A percentile compares a stretch with the other conserved stretches of the same genome.
These are phyloP conservation scores for Carallia brachiata DNA, from an alignment of 345 rosid species.

Conservation along the genomic window DNA sequence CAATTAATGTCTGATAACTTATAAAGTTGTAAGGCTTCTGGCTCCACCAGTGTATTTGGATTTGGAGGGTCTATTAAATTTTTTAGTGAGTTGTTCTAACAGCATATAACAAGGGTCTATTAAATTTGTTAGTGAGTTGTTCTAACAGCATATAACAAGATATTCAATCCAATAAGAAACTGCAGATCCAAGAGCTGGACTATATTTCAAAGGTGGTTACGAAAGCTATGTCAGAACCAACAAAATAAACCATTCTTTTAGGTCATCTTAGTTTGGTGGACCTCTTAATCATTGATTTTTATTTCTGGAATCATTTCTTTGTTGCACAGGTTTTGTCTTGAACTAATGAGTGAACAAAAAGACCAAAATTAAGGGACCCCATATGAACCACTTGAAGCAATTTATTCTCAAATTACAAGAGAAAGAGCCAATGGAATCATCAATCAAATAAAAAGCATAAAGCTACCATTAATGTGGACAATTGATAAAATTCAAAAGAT, in stretches of 20 bases:
- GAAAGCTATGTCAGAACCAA: slow-evolving; percentile 7
- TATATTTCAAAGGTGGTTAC: background rate
- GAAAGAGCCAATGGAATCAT: slow-evolving; percentile 7
- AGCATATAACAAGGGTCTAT: too few relatives aligned
- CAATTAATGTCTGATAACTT: too few relatives aligned
- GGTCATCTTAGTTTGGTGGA: slow-evolving; percentile 1
- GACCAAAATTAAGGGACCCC: slow-evolving; percentile 14
- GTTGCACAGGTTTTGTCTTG: slow-evolving; percentile 18
- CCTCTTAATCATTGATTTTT: slow-evolving; percentile 13
- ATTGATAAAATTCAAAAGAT: background rate
- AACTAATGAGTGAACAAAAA: slow-evolving; percentile 17
- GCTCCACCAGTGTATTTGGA: too few relatives aligned
- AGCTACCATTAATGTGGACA: slow-evolving; percentile 17
- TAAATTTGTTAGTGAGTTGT: too few relatives aligned
- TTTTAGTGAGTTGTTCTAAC: too few relatives aligned
- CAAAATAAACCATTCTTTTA: background rate
- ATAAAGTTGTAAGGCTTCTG: too few relatives aligned
- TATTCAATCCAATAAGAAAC: slow-evolving; percentile 5
- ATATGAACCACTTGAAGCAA: background rate
- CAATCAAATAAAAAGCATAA: slow-evolving; percentile 12
- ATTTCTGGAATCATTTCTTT: slow-evolving; percentile 3
- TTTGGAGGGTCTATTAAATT: too few relatives aligned
- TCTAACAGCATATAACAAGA: too few relatives aligned
- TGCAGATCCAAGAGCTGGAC: slow-evolving; percentile 7
- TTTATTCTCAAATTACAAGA: background rate